phyloP scores from a whole-genome alignment of 768 basidiomycete species.

The Mycena metata region DNA sequence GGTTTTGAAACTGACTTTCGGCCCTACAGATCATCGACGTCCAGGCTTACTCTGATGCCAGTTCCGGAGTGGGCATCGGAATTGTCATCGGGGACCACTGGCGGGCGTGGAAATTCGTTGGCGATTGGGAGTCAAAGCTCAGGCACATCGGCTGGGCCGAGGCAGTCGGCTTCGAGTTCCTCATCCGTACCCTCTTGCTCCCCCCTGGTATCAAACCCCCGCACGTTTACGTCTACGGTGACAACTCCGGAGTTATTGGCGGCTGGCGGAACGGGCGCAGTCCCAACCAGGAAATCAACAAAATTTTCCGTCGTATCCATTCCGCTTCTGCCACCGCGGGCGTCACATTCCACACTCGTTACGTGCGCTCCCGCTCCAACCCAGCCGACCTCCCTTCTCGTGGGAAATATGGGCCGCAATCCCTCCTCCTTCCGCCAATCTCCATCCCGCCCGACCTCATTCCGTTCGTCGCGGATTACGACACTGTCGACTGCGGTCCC shows the following conservation, averaged over 20 bases:
- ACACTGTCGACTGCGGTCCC: background rate
- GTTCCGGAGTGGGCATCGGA: constrained; percentile 36
- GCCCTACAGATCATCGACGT: too few species aligned
- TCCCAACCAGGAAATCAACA: constrained; percentile 44
- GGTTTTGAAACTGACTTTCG: too few species aligned
- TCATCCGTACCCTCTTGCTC: constrained; percentile 42
- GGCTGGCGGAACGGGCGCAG: constrained; percentile 51
- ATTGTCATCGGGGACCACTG: constrained; percentile 36
- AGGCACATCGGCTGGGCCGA: constrained; percentile 64
- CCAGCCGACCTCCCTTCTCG: constrained; percentile 41
- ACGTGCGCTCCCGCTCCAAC: constrained; percentile 34
- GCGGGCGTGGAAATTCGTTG: constrained; percentile 40
- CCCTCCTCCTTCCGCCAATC: constrained; percentile 10
- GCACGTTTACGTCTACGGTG: constrained; percentile 23
- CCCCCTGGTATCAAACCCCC: constrained; percentile 35
- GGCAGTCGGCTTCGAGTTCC: constrained; percentile 58
- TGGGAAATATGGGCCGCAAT: constrained; percentile 9
- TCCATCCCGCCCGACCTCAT: constrained; percentile 7
- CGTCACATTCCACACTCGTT: constrained; percentile 35
- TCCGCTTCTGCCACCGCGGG: background rate
- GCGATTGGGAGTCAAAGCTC: constrained; percentile 46
- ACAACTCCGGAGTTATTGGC: constrained; percentile 54
- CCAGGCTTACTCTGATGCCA: constrained; percentile 49
- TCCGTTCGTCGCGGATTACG: constrained; percentile 11
- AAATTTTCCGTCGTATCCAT: constrained; percentile 46